Conservation (phyloP, 305 asterid species). For the Caryopteris hybrid region DNA sequence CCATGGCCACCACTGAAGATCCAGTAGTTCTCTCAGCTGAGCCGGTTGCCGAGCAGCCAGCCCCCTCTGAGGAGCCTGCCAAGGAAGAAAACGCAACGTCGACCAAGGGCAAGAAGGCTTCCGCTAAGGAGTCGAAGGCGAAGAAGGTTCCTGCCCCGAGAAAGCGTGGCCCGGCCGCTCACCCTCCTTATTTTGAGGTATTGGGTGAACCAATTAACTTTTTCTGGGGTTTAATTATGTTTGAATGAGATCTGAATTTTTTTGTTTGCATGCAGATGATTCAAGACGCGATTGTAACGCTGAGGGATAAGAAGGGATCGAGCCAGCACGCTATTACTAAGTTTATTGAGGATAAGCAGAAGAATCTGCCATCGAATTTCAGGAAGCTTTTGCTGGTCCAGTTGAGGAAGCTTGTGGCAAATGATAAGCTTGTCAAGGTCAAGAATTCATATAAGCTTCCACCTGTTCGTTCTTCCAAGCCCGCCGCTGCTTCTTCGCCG, state of each 20-base stretch:
- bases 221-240: background rate
- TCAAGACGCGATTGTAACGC: constrained; percentile 62
- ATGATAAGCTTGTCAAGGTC: constrained; percentile 62
- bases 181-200: constrained; percentile 93
- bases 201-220: background rate
- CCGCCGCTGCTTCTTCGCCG: constrained; percentile 34
- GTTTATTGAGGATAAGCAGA: constrained; percentile 74
- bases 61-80: constrained; percentile 25
- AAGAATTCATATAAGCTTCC: constrained; percentile 82
- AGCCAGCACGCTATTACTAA: constrained; percentile 82
- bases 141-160: constrained; percentile 63
- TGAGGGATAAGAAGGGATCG: constrained; percentile 81
- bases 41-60: constrained; percentile 21
- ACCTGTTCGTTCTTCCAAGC: constrained; percentile 28
- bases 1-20: background rate
- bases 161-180: constrained; percentile 48
- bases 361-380: constrained; percentile 67
- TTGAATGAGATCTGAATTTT: constrained; percentile 24
- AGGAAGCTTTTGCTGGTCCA: constrained; percentile 66
- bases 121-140: constrained; percentile 36
- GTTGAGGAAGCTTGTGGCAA: constrained; percentile 68
- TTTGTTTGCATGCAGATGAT: constrained; percentile 56
- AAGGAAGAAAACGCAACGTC: constrained; percentile 35
- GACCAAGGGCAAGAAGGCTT: constrained; percentile 35
- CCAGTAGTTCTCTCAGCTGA: constrained; percentile 10